phyloP scores from a whole-genome alignment of 2,329 filamentous ascomycete genomes.

The Phaeosphaeria sp. region DNA sequence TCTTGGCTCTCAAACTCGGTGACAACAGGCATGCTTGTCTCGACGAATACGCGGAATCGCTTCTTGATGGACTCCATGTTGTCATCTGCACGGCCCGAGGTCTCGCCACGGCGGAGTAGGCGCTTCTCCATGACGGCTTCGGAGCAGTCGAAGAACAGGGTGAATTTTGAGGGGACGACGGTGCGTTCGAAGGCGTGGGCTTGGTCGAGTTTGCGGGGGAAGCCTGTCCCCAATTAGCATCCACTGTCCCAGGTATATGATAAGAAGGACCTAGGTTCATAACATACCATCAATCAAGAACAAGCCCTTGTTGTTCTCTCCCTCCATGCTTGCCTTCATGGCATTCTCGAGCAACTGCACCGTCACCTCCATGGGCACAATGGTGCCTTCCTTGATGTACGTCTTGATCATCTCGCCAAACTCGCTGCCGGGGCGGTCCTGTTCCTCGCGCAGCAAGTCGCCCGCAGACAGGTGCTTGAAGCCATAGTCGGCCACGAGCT shows the following conservation, averaged over 20 bases:
- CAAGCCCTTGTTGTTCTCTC: slow-evolving; percentile 64
- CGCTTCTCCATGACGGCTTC: slow-evolving; percentile 87
- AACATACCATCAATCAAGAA: slow-evolving; percentile 72
- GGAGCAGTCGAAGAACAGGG: slow-evolving; percentile 92
- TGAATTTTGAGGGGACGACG: slow-evolving; percentile 83
- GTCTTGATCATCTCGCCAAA: slow-evolving; percentile 92
- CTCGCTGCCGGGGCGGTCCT: slow-evolving; percentile 82
- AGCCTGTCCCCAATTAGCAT: slow-evolving; percentile 60
- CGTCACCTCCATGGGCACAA: slow-evolving; percentile 99
- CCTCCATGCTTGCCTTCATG: slow-evolving; percentile 73
- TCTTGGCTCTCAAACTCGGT: slow-evolving; percentile 78
- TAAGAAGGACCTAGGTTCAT: no score
- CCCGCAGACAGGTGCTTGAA: slow-evolving; percentile 95
- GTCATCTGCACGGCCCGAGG: slow-evolving; percentile 88
- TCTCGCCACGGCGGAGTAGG: slow-evolving; percentile 88
- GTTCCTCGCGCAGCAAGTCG: slow-evolving; percentile 91
- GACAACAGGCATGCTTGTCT: slow-evolving; percentile 98
- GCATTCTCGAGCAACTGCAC: slow-evolving; percentile 92
- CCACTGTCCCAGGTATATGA: background rate
- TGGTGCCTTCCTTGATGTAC: slow-evolving; percentile 92
- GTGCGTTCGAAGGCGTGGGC: slow-evolving; percentile 89
- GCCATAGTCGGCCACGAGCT: slow-evolving; percentile 83
- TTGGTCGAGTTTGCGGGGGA: slow-evolving; percentile 97
- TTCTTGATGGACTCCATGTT: slow-evolving; percentile 96
- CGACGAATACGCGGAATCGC: slow-evolving; percentile 90